Evolutionary conservation across 2,329 filamentous ascomycete species (phyloP).

Genomic region (Colletotrichum incanum): DNA sequence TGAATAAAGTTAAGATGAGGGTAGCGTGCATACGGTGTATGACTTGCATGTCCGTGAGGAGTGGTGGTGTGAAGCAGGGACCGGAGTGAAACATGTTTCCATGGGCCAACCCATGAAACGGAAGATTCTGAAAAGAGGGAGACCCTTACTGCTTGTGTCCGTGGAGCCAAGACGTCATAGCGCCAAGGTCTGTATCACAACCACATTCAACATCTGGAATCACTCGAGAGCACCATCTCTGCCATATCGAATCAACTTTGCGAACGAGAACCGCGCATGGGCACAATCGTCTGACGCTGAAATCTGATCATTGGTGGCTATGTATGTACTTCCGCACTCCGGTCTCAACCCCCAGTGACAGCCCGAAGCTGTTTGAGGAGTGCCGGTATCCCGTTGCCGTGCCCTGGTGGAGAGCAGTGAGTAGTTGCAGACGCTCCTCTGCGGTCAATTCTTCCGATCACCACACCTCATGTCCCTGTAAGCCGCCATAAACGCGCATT

Average conservation of each 20-base stretch:
- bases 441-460: background rate
- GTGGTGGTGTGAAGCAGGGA: constrained; percentile 6
- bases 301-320: constrained; percentile 26
- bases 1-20: constrained; percentile 14
- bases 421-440: background rate
- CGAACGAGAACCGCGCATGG: background rate
- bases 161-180: constrained; percentile 8
- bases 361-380: background rate
- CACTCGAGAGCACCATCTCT: background rate
- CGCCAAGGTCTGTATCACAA: constrained; percentile 26
- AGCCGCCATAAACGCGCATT: background rate
- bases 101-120: constrained; percentile 36
- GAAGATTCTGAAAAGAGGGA: background rate
- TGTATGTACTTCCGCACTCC: constrained; percentile 25
- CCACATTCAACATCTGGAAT: background rate
- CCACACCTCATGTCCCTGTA: background rate
- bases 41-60: constrained; percentile 6
- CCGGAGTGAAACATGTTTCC: constrained; percentile 37
- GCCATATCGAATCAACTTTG: background rate
- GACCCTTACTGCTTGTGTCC: constrained; percentile 2
- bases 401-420: too few species aligned
- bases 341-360: constrained; percentile 10
- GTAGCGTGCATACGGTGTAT: constrained; percentile 1
- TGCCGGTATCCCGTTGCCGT: background rate
- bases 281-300: constrained; percentile 22